phyloP scores from a whole-genome alignment of 2,329 filamentous ascomycete species.

The Thelonectria rubi region DNA sequence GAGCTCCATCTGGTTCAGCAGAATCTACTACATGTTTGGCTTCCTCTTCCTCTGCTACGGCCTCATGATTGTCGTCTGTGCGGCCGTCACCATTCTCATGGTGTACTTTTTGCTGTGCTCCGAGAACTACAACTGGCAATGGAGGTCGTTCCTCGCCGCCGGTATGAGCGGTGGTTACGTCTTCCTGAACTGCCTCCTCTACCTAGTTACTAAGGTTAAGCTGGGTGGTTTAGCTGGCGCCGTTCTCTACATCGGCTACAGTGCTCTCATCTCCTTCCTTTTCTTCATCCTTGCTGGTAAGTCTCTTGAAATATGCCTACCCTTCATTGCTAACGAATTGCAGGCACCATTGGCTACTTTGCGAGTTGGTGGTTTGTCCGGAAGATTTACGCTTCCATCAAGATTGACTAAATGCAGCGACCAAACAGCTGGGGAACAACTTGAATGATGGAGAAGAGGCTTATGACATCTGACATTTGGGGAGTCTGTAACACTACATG shows the following conservation, averaged over 20 bases:
- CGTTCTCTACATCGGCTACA: conserved; percentile 94
- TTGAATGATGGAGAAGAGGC: conserved; percentile 23
- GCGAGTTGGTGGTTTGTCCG: conserved; percentile 93
- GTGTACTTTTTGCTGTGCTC: conserved; percentile 96
- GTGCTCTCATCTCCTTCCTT: conserved; percentile 84
- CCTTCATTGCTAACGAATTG: conserved; percentile 27
- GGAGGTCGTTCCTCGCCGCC: conserved; percentile 91
- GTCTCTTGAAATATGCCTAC: conserved; percentile 46
- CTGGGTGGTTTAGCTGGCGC: conserved; percentile 86
- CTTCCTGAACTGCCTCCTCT: conserved; percentile 89
- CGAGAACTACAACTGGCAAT: conserved; percentile 99
- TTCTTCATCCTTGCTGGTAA: conserved; percentile 94
- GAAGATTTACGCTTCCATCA: conserved; percentile 97
- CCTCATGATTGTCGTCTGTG: conserved; percentile 95
- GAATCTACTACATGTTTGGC: conserved; percentile 99
- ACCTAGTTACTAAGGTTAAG: conserved; percentile 88
- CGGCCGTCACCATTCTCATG: conserved; percentile 90
- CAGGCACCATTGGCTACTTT: conserved; percentile 95
- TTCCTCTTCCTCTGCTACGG: conserved; percentile 98
- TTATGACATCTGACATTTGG: conserved; percentile 35
- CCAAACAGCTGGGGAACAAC: conserved; percentile 15
- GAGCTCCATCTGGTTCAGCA: conserved; percentile 98
- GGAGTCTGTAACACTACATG: conserved; percentile 45
- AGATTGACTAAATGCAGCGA: conserved; percentile 77
- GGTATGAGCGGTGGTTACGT: conserved; percentile 93